Percentiles rank a stretch among this genome's conserved stretches.
Conservation (phyloP, 140 eudicot genomes). For the Oenanthe javanica region DNA sequence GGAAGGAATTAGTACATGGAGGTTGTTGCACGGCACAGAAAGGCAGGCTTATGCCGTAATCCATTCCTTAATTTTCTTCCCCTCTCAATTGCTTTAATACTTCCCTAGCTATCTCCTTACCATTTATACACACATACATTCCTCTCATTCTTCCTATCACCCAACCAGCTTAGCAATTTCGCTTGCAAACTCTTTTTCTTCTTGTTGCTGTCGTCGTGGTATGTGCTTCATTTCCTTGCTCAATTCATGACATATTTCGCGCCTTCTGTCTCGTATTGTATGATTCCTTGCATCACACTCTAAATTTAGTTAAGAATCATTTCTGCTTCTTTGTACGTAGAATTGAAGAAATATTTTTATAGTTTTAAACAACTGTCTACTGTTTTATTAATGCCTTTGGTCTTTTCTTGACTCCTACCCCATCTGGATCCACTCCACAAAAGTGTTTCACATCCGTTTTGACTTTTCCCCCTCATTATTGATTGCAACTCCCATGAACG, state of each 20-base stretch:
- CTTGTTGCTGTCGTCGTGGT: background rate
- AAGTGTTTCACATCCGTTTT: background rate
- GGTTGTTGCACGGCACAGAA: conserved; percentile 82
- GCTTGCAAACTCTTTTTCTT: background rate
- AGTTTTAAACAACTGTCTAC: background rate
- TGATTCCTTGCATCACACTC: background rate
- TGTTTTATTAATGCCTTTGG: conserved; percentile 12
- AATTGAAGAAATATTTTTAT: background rate
- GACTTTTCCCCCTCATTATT: background rate
- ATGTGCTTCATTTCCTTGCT: conserved; percentile 12
- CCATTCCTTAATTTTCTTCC: conserved; percentile 36
- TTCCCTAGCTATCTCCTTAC: conserved; percentile 8
- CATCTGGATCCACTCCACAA: conserved; percentile 22
- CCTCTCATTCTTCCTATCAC: background rate
- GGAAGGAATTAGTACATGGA: conserved; percentile 24
- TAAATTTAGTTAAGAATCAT: background rate
- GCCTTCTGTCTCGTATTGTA: background rate
- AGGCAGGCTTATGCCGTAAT: conserved; percentile 60
- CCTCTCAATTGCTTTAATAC: conserved; percentile 8
- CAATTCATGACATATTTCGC: conserved; percentile 8
- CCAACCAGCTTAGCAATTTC: background rate
- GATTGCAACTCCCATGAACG: background rate
- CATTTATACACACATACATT: background rate
- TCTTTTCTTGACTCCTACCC: conserved; percentile 1
- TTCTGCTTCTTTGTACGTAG: background rate